phyloP scores from a whole-genome alignment of 2,329 filamentous ascomycete genomes.

The Beauveria pseudobassiana region DNA sequence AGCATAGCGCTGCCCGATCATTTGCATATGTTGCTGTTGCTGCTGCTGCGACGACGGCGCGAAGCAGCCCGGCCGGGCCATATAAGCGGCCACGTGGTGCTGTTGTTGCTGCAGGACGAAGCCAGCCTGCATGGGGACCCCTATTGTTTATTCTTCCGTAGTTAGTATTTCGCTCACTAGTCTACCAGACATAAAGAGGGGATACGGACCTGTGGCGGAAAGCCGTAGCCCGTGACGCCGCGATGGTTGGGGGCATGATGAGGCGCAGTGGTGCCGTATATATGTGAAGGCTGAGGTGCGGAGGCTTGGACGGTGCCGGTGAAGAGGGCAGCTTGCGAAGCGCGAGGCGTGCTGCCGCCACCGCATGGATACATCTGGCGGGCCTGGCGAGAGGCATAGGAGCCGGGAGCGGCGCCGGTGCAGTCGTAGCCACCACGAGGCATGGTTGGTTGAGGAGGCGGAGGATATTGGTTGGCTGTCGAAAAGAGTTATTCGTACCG shows the following conservation, averaged over 20 bases:
- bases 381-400: neutral
- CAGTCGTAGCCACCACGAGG: constrained; percentile 9
- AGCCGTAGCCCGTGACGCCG: neutral
- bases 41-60: neutral
- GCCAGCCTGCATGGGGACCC: neutral
- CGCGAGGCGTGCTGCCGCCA: constrained; percentile 2
- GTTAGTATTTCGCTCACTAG: no score
- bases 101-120: neutral
- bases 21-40: neutral
- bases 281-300: no score
- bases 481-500: neutral
- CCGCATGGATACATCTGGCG: neutral
- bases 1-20: neutral
- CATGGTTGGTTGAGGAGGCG: neutral
- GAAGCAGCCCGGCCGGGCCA: neutral
- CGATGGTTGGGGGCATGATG: no score
- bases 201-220: neutral
- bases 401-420: constrained; percentile 7
- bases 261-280: no score
- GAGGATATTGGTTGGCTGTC: neutral
- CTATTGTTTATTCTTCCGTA: neutral
- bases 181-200: no score
- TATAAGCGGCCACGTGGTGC: neutral
- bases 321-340: neutral
- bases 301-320: neutral